Conservation (phyloP, 371 early-diverging fungal species). For the Synchytrium microbalum region DNA sequence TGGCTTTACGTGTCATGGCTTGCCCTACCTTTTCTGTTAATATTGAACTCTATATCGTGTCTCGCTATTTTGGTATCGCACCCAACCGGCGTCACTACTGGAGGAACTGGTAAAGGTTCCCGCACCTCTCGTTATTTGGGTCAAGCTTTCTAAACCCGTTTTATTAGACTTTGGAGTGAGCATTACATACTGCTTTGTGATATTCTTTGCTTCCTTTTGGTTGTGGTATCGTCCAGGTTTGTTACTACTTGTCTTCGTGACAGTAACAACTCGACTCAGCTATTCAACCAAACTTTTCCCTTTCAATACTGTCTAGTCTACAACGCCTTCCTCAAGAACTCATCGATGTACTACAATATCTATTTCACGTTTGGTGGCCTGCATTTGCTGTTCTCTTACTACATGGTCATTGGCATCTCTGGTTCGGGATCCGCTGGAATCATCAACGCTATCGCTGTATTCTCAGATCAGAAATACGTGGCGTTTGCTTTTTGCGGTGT, state of each 20-base stretch:
- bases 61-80: conserved; percentile 18
- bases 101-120: background rate
- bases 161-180: conserved; percentile 16
- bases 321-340: conserved; percentile 16
- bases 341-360: conserved; percentile 17
- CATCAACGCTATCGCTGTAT: too few relatives aligned
- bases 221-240: background rate
- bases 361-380: conserved; percentile 18
- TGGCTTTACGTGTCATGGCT: background rate
- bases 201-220: conserved; percentile 11
- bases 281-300: too few relatives aligned
- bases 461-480: too few relatives aligned
- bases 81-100: conserved; percentile 16
- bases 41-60: conserved; percentile 10
- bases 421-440: too few relatives aligned
- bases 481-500: too few relatives aligned
- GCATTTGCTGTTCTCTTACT: conserved; percentile 10
- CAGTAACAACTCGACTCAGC: background rate
- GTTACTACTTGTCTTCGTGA: background rate
- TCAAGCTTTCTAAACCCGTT: too few relatives aligned
- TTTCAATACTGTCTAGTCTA: conserved; percentile 20
- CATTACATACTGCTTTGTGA: conserved; percentile 12
- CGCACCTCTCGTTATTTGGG: too few relatives aligned
- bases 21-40: background rate
- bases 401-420: background rate